These are phyloP conservation scores for Cudoniella acicularis DNA, from an alignment of 495 filamentous ascomycete genomes.

Conservation along the genomic window DNA sequence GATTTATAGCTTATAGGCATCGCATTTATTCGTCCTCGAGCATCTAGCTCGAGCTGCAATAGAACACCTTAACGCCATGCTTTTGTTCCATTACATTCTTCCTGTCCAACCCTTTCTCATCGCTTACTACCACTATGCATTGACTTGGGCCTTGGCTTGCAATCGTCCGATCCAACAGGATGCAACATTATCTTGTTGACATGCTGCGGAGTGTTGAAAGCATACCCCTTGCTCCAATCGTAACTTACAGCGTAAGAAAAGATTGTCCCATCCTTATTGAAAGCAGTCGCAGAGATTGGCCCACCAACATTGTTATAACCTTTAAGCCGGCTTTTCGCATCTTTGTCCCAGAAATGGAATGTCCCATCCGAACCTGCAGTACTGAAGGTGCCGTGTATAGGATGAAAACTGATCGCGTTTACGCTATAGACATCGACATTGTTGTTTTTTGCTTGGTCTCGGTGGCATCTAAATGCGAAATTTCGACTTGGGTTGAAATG, in stretches of 20 bases:
- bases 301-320: conserved; percentile 75
- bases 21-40: too few relatives aligned
- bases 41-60: too few relatives aligned
- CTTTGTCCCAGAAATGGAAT: conserved; percentile 87
- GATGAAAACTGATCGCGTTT: conserved; percentile 84
- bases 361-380: conserved; percentile 84
- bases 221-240: conserved; percentile 89
- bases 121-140: not conserved
- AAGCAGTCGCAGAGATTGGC: conserved; percentile 70
- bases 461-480: conserved; percentile 90
- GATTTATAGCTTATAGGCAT: too few relatives aligned
- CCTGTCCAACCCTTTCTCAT: not conserved
- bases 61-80: too few relatives aligned
- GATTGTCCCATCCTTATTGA: conserved; percentile 69
- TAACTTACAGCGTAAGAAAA: conserved; percentile 93
- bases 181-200: conserved; percentile 84
- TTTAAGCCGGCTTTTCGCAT: conserved; percentile 75
- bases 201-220: conserved; percentile 59
- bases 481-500: conserved; percentile 48
- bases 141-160: conserved; percentile 59
- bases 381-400: conserved; percentile 78
- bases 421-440: conserved; percentile 75
- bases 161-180: conserved; percentile 66
- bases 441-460: conserved; percentile 53
- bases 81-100: not conserved